These are phyloP conservation scores for Fusarium tricinctum DNA, from an alignment of 2,329 filamentous ascomycete species.

Conservation along the genomic window DNA sequence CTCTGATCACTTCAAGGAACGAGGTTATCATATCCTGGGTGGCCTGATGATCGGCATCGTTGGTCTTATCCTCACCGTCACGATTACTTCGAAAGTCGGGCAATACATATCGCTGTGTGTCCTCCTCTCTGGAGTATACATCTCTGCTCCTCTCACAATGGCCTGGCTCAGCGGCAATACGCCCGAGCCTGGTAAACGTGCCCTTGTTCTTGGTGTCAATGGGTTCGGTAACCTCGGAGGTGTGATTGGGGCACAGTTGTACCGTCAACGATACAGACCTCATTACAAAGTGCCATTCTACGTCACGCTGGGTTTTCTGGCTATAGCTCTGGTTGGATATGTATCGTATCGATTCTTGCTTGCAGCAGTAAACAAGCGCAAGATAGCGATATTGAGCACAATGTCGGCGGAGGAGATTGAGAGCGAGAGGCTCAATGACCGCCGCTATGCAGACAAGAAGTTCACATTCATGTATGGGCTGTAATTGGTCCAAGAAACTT, in stretches of 20 bases:
- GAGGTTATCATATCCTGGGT: slow-evolving; percentile 47
- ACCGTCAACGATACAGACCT: slow-evolving; percentile 44
- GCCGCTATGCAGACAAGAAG: slow-evolving; percentile 49
- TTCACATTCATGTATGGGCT: slow-evolving; percentile 49
- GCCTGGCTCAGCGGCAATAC: slow-evolving; percentile 51
- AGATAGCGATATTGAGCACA: slow-evolving; percentile 26
- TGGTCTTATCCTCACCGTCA: slow-evolving; percentile 47
- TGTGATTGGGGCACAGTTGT: slow-evolving; percentile 47
- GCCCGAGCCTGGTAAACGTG: slow-evolving; percentile 49
- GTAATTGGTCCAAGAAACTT: slow-evolving; percentile 17
- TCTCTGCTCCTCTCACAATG: slow-evolving; percentile 48
- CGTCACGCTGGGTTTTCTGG: slow-evolving; percentile 45
- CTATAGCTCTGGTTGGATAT: slow-evolving; percentile 43
- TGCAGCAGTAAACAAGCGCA: slow-evolving; percentile 41
- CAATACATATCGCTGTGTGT: slow-evolving; percentile 47
- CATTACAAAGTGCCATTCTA: slow-evolving; percentile 48
- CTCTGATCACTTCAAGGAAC: slow-evolving; percentile 46
- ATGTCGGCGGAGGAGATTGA: slow-evolving; percentile 47
- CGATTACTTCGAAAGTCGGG: slow-evolving; percentile 39
- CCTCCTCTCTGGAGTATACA: slow-evolving; percentile 47
- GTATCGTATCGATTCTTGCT: slow-evolving; percentile 44
- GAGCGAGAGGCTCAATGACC: slow-evolving; percentile 46
- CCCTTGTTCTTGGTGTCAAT: slow-evolving; percentile 50
- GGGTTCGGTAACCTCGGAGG: slow-evolving; percentile 49
- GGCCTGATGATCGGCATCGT: slow-evolving; percentile 44